These are phyloP conservation scores for Chaetomium strumarium DNA, from an alignment of 2,329 filamentous ascomycete species.

Conservation along the genomic window DNA sequence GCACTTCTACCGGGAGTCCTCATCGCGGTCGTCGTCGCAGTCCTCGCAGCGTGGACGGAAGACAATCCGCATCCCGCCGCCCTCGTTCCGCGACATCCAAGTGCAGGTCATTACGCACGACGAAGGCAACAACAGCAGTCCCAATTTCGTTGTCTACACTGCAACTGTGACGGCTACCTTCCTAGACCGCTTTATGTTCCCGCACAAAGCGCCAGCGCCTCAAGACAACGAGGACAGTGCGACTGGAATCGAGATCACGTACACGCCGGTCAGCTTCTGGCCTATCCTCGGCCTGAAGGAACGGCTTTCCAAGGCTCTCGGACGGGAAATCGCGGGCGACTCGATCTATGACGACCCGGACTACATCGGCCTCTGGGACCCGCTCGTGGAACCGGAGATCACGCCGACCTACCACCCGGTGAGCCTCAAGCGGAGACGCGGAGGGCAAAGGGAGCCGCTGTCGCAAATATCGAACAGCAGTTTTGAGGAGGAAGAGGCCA, in stretches of 20 bases:
- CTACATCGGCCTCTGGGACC: slow-evolving; percentile 43
- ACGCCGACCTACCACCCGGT: background rate
- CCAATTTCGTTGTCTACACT: slow-evolving; percentile 50
- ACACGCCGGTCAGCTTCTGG: slow-evolving; percentile 47
- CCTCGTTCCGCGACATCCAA: slow-evolving; percentile 42
- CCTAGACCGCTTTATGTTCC: slow-evolving; percentile 45
- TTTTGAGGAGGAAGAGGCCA: slow-evolving; percentile 32
- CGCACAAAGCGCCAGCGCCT: slow-evolving; percentile 33
- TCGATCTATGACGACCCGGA: slow-evolving; percentile 27
- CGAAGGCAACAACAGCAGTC: slow-evolving; percentile 32
- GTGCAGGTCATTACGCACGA: slow-evolving; percentile 48
- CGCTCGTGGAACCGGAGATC: slow-evolving; percentile 26
- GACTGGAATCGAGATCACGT: slow-evolving; percentile 40
- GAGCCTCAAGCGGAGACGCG: slow-evolving; percentile 30
- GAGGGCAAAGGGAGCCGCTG: slow-evolving; percentile 34
- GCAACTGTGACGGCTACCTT: slow-evolving; percentile 43
- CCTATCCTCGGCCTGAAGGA: slow-evolving; percentile 51
- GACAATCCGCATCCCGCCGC: slow-evolving; percentile 19
- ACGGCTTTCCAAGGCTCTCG: slow-evolving; percentile 48
- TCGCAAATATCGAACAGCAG: slow-evolving; percentile 36
- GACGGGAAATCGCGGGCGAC: slow-evolving; percentile 44
- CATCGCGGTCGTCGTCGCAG: slow-evolving; percentile 21
- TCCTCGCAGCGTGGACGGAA: slow-evolving; percentile 16
- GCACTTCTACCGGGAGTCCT: slow-evolving; percentile 39
- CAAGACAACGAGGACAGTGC: slow-evolving; percentile 23